A percentile compares a stretch with the other conserved stretches of the same genome.
phyloP scores from a whole-genome alignment of 495 filamentous ascomycete species.

The Penicillium cinerascens region DNA sequence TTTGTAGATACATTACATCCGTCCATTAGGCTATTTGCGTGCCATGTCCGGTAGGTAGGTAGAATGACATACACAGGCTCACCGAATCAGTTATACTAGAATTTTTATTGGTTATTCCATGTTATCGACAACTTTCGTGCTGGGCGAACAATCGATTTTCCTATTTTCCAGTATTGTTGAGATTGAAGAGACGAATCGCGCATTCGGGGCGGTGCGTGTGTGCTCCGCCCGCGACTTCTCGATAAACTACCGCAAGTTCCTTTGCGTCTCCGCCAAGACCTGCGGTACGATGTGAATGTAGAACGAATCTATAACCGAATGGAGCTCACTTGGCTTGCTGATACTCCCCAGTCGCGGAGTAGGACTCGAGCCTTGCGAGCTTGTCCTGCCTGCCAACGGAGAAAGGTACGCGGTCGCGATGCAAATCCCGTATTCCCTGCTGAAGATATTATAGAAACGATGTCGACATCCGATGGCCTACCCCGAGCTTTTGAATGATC shows the following conservation, averaged over 20 bases:
- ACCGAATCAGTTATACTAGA: too few species aligned
- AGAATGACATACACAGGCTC: too few species aligned
- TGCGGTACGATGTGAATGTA: not conserved
- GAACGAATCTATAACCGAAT: slow-evolving; percentile 11
- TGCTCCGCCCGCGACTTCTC: not conserved
- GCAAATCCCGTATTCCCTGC: not conserved
- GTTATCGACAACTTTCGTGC: too few species aligned
- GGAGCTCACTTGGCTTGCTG: slow-evolving; percentile 40
- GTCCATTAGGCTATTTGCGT: too few species aligned
- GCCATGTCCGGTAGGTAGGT: too few species aligned
- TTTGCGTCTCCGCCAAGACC: not conserved
- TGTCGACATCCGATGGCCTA: slow-evolving; percentile 27
- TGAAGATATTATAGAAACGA: slow-evolving; percentile 30
- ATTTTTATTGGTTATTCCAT: too few species aligned
- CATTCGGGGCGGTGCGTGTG: not conserved
- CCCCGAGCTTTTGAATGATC: slow-evolving; percentile 11
- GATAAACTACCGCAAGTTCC: slow-evolving; percentile 9
- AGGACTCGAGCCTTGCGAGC: slow-evolving; percentile 33
- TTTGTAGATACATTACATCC: too few species aligned
- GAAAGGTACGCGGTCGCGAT: slow-evolving; percentile 27
- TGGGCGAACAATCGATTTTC: too few species aligned
- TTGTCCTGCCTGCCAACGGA: slow-evolving; percentile 34
- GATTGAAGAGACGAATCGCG: not conserved
- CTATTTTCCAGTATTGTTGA: not conserved
- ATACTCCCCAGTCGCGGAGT: slow-evolving; percentile 35